A percentile compares a stretch with the other conserved stretches of the same genome.
Conservation (phyloP, 176 grass and related monocot genomes). For the Urochloa ruziziensis region DNA sequence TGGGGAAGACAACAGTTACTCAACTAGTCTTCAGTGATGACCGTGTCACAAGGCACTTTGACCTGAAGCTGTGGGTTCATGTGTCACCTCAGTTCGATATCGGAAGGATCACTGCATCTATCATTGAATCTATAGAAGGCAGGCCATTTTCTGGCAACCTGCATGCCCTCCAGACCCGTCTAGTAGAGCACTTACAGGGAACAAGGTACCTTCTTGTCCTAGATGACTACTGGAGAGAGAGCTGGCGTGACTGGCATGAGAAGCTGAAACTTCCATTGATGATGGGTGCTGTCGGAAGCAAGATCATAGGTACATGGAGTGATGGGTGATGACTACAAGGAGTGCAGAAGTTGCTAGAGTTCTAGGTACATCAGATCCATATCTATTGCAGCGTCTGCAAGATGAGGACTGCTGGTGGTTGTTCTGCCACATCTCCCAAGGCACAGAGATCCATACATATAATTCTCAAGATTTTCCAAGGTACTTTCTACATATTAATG, state of each 20-base stretch:
- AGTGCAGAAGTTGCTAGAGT: background rate
- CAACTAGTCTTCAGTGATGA: conserved; percentile 26
- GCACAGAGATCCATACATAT: background rate
- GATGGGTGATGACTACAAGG: conserved; percentile 55
- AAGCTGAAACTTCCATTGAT: conserved; percentile 20
- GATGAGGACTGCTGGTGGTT: conserved; percentile 36
- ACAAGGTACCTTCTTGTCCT: conserved; percentile 52
- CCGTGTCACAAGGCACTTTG: conserved; percentile 4
- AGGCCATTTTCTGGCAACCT: background rate
- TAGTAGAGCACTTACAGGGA: conserved; percentile 3
- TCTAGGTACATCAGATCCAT: background rate
- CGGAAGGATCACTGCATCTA: conserved; percentile 16
- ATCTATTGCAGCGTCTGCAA: conserved; percentile 9
- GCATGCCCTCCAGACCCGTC: background rate
- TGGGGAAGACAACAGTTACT: conserved; percentile 46
- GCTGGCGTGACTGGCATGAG: conserved; percentile 15
- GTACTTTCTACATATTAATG: background rate
- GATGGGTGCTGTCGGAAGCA: conserved; percentile 33
- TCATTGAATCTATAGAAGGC: conserved; percentile 32
- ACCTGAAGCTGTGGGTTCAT: conserved; percentile 43
- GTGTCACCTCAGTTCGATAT: conserved; percentile 28
- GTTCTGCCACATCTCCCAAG: background rate
- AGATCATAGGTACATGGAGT: too few relatives aligned
- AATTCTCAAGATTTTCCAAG: background rate
- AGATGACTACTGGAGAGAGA: conserved; percentile 43